These are phyloP conservation scores for Ogataea parapolymorpha DNA, from an alignment of 805 yeast species.

Conservation along the genomic window DNA sequence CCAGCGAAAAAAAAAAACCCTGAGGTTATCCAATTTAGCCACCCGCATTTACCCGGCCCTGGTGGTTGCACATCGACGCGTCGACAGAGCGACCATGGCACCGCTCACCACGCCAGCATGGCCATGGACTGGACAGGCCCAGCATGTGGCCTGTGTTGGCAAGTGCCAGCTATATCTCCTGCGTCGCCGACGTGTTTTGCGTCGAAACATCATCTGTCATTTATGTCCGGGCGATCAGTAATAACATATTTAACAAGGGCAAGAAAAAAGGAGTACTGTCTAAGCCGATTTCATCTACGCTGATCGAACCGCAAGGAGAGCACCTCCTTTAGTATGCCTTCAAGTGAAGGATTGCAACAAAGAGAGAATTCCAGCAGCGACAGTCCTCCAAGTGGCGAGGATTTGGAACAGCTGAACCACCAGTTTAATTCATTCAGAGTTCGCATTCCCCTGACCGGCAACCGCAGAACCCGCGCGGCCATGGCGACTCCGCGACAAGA, in stretches of 20 bases:
- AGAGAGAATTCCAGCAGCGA: conserved; percentile 1
- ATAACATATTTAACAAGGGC: conserved; percentile 1
- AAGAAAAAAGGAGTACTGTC: conserved; percentile 1
- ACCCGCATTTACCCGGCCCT: too few species aligned
- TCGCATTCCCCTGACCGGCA: conserved; percentile 14
- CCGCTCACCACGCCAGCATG: too few species aligned
- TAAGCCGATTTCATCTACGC: background rate
- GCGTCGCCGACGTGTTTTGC: background rate
- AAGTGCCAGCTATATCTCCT: background rate
- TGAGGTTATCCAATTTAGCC: too few species aligned
- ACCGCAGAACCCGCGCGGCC: conserved; percentile 10
- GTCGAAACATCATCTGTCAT: background rate
- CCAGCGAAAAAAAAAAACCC: too few species aligned
- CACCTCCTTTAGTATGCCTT: conserved; percentile 6
- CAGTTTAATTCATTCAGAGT: conserved; percentile 20
- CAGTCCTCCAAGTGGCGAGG: conserved; percentile 7
- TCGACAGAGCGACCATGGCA: too few species aligned
- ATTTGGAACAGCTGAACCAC: conserved; percentile 15
- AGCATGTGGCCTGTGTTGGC: too few species aligned
- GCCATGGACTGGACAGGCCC: too few species aligned
- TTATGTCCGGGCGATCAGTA: background rate
- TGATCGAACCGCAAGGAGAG: background rate
- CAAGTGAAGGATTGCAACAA: conserved; percentile 5
- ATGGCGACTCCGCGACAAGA: conserved; percentile 2
- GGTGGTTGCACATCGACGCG: too few species aligned